Percentiles rank a stretch among this genome's conserved stretches.
phyloP scores from a whole-genome alignment of 1,284 basidiomycete species.

The Xerocomus amazonicus region DNA sequence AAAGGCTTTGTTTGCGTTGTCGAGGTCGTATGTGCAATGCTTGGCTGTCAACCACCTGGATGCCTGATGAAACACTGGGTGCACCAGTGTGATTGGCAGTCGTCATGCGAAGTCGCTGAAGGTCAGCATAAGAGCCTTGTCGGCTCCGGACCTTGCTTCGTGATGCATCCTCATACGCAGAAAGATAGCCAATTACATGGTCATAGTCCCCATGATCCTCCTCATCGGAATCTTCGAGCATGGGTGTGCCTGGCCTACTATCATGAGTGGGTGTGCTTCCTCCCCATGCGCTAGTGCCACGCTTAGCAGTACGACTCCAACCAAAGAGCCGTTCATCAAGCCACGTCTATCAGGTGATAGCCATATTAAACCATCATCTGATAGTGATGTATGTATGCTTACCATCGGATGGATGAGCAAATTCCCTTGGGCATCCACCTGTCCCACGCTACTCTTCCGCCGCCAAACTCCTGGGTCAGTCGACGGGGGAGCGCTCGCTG shows the following conservation, averaged over 20 bases:
- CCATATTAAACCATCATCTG: slow-evolving; percentile 1
- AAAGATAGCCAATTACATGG: slow-evolving; percentile 64
- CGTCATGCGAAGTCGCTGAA: slow-evolving; percentile 62
- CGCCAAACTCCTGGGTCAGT: slow-evolving; percentile 67
- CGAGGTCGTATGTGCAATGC: slow-evolving; percentile 49
- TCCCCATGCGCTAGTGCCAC: slow-evolving; percentile 77
- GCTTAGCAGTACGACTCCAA: slow-evolving; percentile 73
- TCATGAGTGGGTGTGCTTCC: slow-evolving; percentile 53
- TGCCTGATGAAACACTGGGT: slow-evolving; percentile 15
- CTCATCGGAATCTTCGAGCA: slow-evolving; percentile 69
- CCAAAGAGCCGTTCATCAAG: slow-evolving; percentile 92
- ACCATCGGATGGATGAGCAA: slow-evolving; percentile 80
- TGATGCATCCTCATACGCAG: slow-evolving; percentile 44
- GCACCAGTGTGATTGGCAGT: slow-evolving; percentile 15
- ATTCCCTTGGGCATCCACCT: slow-evolving; percentile 76
- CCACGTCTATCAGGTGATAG: slow-evolving; percentile 57
- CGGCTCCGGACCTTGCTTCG: slow-evolving; percentile 56
- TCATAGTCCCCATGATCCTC: slow-evolving; percentile 82
- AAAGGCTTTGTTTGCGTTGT: slow-evolving; percentile 57
- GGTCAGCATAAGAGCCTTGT: slow-evolving; percentile 72
- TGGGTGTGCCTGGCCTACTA: slow-evolving; percentile 65
- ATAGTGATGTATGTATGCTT: slow-evolving; percentile 11
- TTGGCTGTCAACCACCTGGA: slow-evolving; percentile 33
- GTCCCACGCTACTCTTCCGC: slow-evolving; percentile 69
- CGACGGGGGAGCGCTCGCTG: slow-evolving; percentile 78